Conservation (phyloP, 2,329 filamentous ascomycete genomes). For the Xylaria sp. region DNA sequence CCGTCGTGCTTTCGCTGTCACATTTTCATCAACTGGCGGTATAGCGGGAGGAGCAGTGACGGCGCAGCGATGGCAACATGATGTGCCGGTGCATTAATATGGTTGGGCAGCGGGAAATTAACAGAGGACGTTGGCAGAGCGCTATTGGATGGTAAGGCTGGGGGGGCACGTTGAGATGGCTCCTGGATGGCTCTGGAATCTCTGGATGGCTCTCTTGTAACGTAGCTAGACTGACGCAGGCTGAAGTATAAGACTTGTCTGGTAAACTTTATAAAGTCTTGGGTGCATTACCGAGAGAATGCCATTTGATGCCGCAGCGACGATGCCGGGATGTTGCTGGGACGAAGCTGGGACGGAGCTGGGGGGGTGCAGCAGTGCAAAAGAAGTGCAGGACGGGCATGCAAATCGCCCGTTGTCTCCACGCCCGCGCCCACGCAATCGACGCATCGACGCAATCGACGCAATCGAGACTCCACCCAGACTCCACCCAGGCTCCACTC, state of each 20-base stretch:
- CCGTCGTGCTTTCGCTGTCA: constrained; percentile 8
- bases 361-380: no score
- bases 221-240: neutral
- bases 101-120: constrained; percentile 29
- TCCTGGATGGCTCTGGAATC: no score
- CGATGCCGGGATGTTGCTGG: no score
- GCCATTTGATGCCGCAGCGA: no score
- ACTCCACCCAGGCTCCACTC: neutral
- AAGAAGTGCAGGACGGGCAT: no score
- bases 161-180: constrained; percentile 6
- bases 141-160: constrained; percentile 16
- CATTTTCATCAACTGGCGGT: constrained; percentile 7
- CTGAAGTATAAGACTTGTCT: neutral
- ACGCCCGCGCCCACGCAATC: neutral
- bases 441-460: no score
- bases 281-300: neutral
- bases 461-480: neutral
- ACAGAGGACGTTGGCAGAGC: constrained; percentile 21
- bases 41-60: constrained; percentile 2
- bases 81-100: constrained; percentile 21
- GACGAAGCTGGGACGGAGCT: no score
- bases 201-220: neutral
- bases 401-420: neutral
- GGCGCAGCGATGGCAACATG: constrained; percentile 15
- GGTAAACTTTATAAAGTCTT: neutral